Base-by-base conservation (phyloP, 257 asterid genomes). In the Paraleonurus japonicus region DNA sequence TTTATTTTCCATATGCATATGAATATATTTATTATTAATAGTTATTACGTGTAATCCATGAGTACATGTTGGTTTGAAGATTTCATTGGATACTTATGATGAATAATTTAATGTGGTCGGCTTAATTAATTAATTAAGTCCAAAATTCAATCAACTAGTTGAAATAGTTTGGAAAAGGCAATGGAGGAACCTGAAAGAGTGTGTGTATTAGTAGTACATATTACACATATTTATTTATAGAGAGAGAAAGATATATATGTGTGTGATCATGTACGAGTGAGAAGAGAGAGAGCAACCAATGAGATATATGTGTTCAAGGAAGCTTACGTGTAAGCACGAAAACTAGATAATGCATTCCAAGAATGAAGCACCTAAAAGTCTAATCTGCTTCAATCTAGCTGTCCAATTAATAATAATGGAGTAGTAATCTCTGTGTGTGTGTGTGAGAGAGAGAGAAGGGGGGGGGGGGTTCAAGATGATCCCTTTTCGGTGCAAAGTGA, bases 401-500 rank as follows among this genome's bases (percentile, higher is more conserved):
- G 75, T 61, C 80, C 79, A 65, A 70, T 71, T 9, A 48, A 48
- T 48, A 48, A 48, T 48, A 48, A 48, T 48, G 55, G 55, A n/a
- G 10, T 48, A 15, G 2, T 41, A 75, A 9, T 4, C 23, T 50
- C 28, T 75, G n/a, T n/a, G n/a, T n/a, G n/a, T n/a, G n/a, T n/a
- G n/a, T 6, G 5, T 23, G 19, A 64, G 43, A 61, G 19, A 53
- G 28, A 43, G 15, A 28, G 65, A 23, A 0, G n/a, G n/a, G n/a
- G n/a, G n/a, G n/a, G n/a, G n/a, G n/a, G n/a, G n/a, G n/a, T n/a
- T 61, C 73, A 79, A 77, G 72, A 69, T 50, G 78, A 47, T 28
- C 76, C 81, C 86, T 85, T 90, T 90, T 87, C 87, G 90, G 90
- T 89, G 96, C 87, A 89, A 84, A 83, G 85, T 68, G 78, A 57